A percentile compares a stretch with the other conserved stretches of the same genome.
phyloP scores from a whole-genome alignment of 2,329 filamentous ascomycete species.

The Calycina marina region DNA sequence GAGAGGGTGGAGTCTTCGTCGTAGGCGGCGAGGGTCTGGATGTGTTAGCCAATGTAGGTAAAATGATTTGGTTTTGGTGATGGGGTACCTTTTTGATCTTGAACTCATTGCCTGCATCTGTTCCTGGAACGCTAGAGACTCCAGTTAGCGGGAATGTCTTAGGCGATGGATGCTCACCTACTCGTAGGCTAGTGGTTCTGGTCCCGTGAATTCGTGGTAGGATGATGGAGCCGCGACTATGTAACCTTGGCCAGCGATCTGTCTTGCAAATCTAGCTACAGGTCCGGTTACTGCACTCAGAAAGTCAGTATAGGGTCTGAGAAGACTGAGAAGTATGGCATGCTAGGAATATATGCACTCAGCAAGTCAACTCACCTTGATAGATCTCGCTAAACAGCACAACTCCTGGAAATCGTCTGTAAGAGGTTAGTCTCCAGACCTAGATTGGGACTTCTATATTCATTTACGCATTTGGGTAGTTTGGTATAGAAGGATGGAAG shows the following conservation, averaged over 20 bases:
- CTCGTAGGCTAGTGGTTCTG: conserved; percentile 76
- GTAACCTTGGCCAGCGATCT: conserved; percentile 86
- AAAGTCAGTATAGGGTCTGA: conserved; percentile 4
- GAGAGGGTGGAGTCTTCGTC: conserved; percentile 61
- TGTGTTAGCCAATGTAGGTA: too few species aligned
- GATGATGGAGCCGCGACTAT: conserved; percentile 82
- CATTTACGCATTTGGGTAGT: conserved; percentile 69
- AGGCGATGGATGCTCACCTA: too few species aligned
- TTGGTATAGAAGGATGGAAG: conserved; percentile 73
- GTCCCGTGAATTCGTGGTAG: conserved; percentile 86
- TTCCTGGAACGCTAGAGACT: conserved; percentile 70
- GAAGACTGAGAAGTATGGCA: not conserved
- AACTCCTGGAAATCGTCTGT: conserved; percentile 66
- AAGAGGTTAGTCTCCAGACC: too few species aligned
- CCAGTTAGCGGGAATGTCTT: too few species aligned
- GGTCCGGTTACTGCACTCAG: conserved; percentile 62
- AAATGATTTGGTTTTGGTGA: not conserved
- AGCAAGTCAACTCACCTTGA: conserved; percentile 47
- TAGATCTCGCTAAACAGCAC: conserved; percentile 91
- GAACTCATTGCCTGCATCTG: conserved; percentile 73
- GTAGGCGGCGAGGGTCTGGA: conserved; percentile 66
- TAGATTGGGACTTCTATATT: too few species aligned
- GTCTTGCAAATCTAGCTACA: conserved; percentile 75
- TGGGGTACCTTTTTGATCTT: conserved; percentile 59
- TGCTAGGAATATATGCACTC: not conserved